Base-by-base conservation (phyloP, 192 early-diverging fungal species). In the Backusella tuberculispora region DNA sequence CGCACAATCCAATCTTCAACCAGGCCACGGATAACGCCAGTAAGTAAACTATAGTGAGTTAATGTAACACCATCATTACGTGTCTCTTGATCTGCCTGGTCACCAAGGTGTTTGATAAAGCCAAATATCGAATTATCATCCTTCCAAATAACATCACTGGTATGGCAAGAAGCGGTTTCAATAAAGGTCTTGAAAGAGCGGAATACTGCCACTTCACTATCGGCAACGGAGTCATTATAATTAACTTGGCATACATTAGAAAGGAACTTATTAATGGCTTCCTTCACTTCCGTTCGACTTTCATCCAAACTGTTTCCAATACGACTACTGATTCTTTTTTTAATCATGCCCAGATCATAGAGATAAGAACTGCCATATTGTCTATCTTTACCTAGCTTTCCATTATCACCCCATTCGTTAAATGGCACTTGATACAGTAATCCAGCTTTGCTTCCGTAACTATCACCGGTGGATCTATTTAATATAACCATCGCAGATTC, bases 311-410 rank as follows among this genome's bases (percentile, higher is more conserved):
- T 24, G 5, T n/a, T 37, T 29, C 71, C 70, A 64, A 24, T 44
- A 26, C 53, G 48, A 7, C 29, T 26, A 10, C 19, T 40, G 29
- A 76, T 37, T 5, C 78, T 69, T 26, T 66, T 47, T 40, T 66
- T 45, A 6, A 74, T 70, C 15, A 80, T 14, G 12, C 13, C n/a
- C 40, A 75, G 43, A 72, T 80, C 79, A 66, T 83, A 83, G 10
- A 78, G 56, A 43, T 74, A 83, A 15, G 74, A 72, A 10, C 75
- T 68, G 8, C 82, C 82, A 76, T 80, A 83, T 37, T 78, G 69
- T 26, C 78, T 73, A 15, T 47, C 72, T 46, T 77, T 21, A 13
- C 79, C 73, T 40, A 45, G 48, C 7, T 67, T 73, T 38, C 80
- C 76, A 73, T 68, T 69, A 65, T 74, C 74, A 37, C 74, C 64